Evolutionary conservation across 2,329 filamentous ascomycete species (phyloP).

Genomic region (Arthrobotrys entomopaga): DNA sequence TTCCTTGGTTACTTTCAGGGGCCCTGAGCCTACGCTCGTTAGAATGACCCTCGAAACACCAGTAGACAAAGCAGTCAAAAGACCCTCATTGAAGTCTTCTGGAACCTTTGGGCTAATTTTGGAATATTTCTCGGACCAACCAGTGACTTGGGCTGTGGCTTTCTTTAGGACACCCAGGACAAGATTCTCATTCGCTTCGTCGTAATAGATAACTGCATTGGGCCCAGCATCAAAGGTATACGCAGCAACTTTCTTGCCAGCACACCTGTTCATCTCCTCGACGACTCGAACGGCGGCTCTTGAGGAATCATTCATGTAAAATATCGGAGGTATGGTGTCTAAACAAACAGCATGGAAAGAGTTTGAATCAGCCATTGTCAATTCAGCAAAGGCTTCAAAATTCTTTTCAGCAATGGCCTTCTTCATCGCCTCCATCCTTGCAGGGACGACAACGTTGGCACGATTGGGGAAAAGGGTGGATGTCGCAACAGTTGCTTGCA

Average conservation of each 20-base stretch:
- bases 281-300: slow-evolving; percentile 87
- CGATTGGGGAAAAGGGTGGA: slow-evolving; percentile 86
- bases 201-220: slow-evolving; percentile 96
- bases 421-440: slow-evolving; percentile 85
- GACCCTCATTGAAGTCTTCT: slow-evolving; percentile 72
- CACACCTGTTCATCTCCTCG: slow-evolving; percentile 84
- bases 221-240: slow-evolving; percentile 98
- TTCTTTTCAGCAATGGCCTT: slow-evolving; percentile 79
- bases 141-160: slow-evolving; percentile 72
- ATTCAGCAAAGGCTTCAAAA: slow-evolving; percentile 84
- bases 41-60: slow-evolving; percentile 90
- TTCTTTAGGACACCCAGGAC: slow-evolving; percentile 77
- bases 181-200: slow-evolving; percentile 79
- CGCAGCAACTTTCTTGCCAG: slow-evolving; percentile 82
- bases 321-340: slow-evolving; percentile 96
- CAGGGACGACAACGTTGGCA: slow-evolving; percentile 79
- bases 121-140: slow-evolving; percentile 74
- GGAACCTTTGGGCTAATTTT: slow-evolving; percentile 67
- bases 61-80: slow-evolving; percentile 74
- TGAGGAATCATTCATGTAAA: slow-evolving; percentile 96
- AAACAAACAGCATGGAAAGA: slow-evolving; percentile 94
- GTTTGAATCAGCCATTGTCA: slow-evolving; percentile 97
- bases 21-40: slow-evolving; percentile 90
- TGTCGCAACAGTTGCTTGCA: slow-evolving; percentile 95
- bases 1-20: slow-evolving; percentile 76